Evolutionary conservation across 1,284 basidiomycete species (phyloP).

Genomic region (Golubevia pallescens): DNA sequence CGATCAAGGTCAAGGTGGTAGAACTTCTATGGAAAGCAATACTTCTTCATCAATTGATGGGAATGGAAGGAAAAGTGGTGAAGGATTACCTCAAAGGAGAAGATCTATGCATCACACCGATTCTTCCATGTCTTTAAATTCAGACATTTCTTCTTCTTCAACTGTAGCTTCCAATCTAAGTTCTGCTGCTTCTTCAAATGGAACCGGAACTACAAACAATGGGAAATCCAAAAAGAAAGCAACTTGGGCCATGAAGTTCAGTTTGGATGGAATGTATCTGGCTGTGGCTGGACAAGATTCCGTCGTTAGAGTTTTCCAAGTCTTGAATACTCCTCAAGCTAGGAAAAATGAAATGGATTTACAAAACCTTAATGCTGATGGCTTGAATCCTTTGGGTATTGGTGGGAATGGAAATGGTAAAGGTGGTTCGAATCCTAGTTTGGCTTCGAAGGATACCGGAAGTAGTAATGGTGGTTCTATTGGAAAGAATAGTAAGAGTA

Average conservation of each 20-base stretch:
- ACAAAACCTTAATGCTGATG: neutral
- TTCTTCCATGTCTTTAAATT: neutral
- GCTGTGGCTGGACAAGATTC: slow-evolving; percentile 41
- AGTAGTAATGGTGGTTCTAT: neutral
- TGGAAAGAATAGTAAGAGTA: neutral
- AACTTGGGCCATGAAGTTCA: slow-evolving; percentile 43
- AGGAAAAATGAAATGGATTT: slow-evolving; percentile 20
- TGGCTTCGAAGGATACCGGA: neutral
- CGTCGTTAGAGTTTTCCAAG: slow-evolving; percentile 38
- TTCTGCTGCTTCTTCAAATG: slow-evolving; percentile 1
- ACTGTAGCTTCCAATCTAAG: neutral
- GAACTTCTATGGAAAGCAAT: slow-evolving; percentile 9
- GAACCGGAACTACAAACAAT: neutral
- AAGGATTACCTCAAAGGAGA: neutral
- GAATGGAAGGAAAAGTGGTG: neutral
- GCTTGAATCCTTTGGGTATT: neutral
- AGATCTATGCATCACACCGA: neutral
- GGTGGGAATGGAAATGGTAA: neutral
- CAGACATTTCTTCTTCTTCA: neutral
- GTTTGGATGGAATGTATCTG: slow-evolving; percentile 38
- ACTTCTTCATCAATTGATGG: slow-evolving; percentile 1
- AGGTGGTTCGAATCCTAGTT: neutral
- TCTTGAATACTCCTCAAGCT: slow-evolving; percentile 21
- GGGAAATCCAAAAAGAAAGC: slow-evolving; percentile 16
- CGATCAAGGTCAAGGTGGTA: slow-evolving; percentile 3